These are phyloP conservation scores for Brachypodium distachyon DNA, from an alignment of 202 grass and related monocot genomes.

Conservation along the genomic window DNA sequence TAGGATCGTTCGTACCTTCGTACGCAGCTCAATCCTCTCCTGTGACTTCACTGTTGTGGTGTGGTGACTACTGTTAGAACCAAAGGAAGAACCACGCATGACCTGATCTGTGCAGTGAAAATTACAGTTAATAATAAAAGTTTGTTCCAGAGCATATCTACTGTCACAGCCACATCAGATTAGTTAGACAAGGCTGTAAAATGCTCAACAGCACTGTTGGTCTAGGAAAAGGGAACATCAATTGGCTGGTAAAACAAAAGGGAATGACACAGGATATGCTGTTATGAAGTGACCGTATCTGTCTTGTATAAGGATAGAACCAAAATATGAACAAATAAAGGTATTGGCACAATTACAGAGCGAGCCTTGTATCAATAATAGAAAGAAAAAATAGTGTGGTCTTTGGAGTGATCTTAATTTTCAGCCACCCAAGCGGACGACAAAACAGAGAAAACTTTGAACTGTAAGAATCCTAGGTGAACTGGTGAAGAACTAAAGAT, in stretches of 20 bases:
- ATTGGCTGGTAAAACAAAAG: not conserved
- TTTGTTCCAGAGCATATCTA: not conserved
- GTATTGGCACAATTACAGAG: constrained; percentile 8
- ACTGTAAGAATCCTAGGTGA: not conserved
- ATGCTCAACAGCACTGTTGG: not conserved
- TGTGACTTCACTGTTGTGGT: not conserved
- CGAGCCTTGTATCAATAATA: constrained; percentile 14
- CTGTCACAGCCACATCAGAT: not conserved
- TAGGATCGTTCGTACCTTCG: not conserved
- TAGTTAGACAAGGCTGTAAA: not conserved
- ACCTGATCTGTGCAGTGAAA: not conserved
- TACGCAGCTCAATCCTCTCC: not conserved
- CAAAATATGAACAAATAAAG: constrained; percentile 30
- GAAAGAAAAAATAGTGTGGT: constrained; percentile 32
- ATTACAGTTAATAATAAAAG: constrained; percentile 18
- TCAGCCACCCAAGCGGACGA: not conserved
- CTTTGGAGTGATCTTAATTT: not conserved
- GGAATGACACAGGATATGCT: not conserved
- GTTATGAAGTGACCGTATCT: not conserved
- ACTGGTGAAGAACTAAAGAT: not conserved
- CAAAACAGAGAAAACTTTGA: not conserved
- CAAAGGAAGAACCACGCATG: not conserved
- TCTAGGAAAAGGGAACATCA: not conserved
- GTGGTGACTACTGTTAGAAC: not conserved
- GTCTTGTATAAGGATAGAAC: not conserved